A percentile compares a stretch with the other conserved stretches of the same genome.
These are phyloP conservation scores for Penicillium malachiteum DNA, from an alignment of 495 filamentous ascomycete species.

Conservation along the genomic window DNA sequence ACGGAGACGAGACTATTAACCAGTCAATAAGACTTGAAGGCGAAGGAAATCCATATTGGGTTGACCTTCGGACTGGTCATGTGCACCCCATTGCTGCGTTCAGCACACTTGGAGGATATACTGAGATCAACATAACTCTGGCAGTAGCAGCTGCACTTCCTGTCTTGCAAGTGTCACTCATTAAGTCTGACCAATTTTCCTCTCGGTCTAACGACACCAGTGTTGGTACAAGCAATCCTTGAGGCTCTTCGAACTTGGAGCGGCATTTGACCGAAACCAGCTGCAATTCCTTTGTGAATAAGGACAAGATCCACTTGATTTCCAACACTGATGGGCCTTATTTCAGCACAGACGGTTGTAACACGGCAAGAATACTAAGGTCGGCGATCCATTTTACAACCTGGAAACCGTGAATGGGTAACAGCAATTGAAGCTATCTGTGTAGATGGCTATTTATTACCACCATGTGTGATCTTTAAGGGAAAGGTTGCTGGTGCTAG, in stretches of 20 bases:
- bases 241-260: background rate
- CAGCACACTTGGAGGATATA: background rate
- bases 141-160: background rate
- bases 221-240: background rate
- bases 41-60: background rate
- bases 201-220: background rate
- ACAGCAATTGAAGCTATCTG: too few relatives aligned
- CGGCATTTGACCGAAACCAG: background rate
- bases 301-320: too few relatives aligned
- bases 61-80: background rate
- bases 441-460: too few relatives aligned
- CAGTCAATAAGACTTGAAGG: background rate
- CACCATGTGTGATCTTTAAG: too few relatives aligned
- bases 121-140: background rate
- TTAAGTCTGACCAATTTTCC: background rate
- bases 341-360: too few relatives aligned
- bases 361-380: too few relatives aligned
- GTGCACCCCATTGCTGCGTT: background rate
- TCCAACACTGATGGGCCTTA: too few relatives aligned
- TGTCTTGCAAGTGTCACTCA: background rate
- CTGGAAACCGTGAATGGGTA: too few relatives aligned
- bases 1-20: background rate
- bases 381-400: too few relatives aligned
- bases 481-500: too few relatives aligned
- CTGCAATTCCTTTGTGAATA: background rate